Evolutionary conservation across 2,329 filamentous ascomycete species (phyloP).

Genomic region (Trichoderma simmonsii): DNA sequence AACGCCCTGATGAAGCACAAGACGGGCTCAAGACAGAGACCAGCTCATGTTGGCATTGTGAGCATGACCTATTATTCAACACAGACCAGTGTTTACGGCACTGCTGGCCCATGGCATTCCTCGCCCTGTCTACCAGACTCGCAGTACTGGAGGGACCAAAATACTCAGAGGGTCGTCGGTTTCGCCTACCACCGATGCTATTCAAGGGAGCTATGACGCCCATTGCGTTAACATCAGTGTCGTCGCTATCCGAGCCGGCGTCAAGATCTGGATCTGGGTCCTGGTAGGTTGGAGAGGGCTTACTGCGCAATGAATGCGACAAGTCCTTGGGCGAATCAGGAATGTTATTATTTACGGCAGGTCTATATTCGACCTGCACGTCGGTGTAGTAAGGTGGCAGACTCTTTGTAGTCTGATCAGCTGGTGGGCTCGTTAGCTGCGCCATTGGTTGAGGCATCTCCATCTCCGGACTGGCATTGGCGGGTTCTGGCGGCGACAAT

Average conservation of each 20-base stretch:
- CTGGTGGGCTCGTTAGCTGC: too few relatives aligned
- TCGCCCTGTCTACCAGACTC: not conserved
- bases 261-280: not conserved
- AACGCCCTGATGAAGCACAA: not conserved
- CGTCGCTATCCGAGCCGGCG: not conserved
- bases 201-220: not conserved
- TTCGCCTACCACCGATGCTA: not conserved
- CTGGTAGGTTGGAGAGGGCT: not conserved
- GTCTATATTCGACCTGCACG: not conserved
- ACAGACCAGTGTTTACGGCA: not conserved
- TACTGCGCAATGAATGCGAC: not conserved
- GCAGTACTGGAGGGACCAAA: not conserved
- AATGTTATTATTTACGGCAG: not conserved
- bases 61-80: not conserved
- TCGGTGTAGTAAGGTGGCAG: not conserved
- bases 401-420: not conserved
- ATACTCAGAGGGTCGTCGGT: not conserved
- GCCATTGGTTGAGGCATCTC: not conserved
- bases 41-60: not conserved
- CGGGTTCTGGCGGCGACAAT: not conserved
- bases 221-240: not conserved
- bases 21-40: not conserved
- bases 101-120: not conserved
- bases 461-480: not conserved
- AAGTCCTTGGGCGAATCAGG: not conserved